Conservation (phyloP, 768 basidiomycete species). For the Pluteus cervinus region DNA sequence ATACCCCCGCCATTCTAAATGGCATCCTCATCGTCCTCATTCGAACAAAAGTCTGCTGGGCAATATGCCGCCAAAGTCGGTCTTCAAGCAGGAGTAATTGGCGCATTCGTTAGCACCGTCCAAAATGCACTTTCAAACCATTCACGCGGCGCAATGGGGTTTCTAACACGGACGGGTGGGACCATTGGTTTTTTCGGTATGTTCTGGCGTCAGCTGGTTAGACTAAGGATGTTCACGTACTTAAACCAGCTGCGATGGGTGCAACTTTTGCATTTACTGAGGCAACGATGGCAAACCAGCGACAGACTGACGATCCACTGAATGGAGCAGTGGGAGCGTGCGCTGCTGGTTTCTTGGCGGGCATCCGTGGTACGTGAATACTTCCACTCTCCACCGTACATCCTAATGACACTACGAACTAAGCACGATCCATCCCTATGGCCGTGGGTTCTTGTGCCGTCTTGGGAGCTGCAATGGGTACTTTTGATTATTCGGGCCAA, state of each 20-base stretch:
- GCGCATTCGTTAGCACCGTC: slow-evolving; percentile 58
- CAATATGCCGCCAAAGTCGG: slow-evolving; percentile 51
- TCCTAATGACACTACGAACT: too few relatives aligned
- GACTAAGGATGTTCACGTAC: background rate
- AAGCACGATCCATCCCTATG: slow-evolving; percentile 80
- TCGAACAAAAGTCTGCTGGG: slow-evolving; percentile 48
- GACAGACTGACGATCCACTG: slow-evolving; percentile 70
- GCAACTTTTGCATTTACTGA: slow-evolving; percentile 82
- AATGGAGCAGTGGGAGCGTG: slow-evolving; percentile 87
- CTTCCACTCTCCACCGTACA: too few relatives aligned
- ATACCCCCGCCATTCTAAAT: too few relatives aligned
- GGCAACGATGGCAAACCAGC: slow-evolving; percentile 71
- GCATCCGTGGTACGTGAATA: slow-evolving; percentile 70
- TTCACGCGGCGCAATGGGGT: slow-evolving; percentile 75
- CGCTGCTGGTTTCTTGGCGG: slow-evolving; percentile 89
- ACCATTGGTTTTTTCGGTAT: slow-evolving; percentile 90
- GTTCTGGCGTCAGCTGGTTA: slow-evolving; percentile 18
- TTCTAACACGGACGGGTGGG: slow-evolving; percentile 81
- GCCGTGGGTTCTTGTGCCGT: slow-evolving; percentile 75
- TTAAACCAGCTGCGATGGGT: slow-evolving; percentile 74
- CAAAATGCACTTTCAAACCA: slow-evolving; percentile 82
- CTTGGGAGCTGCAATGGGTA: slow-evolving; percentile 75
- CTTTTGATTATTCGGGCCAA: slow-evolving; percentile 74
- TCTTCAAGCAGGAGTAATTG: slow-evolving; percentile 60
- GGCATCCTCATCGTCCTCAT: too few relatives aligned